Conservation (phyloP, 129 eudicot species). For the Arctium lappa region DNA sequence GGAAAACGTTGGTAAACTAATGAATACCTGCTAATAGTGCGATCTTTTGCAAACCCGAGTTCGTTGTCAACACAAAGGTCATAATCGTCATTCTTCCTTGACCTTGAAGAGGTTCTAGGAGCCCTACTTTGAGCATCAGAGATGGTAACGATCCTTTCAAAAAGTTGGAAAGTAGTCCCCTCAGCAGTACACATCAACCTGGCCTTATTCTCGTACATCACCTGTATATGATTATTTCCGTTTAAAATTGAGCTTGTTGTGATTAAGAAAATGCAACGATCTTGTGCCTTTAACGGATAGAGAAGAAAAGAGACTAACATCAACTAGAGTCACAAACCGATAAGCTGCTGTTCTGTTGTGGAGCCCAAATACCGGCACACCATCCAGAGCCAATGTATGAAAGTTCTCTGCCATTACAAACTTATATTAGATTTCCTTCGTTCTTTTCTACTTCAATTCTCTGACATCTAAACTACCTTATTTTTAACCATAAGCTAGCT, state of each 20-base stretch:
- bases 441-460: too few relatives aligned
- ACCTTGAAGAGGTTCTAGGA: slow-evolving; percentile 83
- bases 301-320: slow-evolving; percentile 60
- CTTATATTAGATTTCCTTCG: not conserved
- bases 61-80: slow-evolving; percentile 93
- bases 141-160: slow-evolving; percentile 72
- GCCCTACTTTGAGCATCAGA: slow-evolving; percentile 77
- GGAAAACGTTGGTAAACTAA: not conserved
- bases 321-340: slow-evolving; percentile 91
- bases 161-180: slow-evolving; percentile 77
- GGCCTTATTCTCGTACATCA: slow-evolving; percentile 85
- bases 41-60: slow-evolving; percentile 87
- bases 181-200: slow-evolving; percentile 83
- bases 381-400: slow-evolving; percentile 87
- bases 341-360: slow-evolving; percentile 90
- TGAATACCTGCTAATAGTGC: slow-evolving; percentile 95
- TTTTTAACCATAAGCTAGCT: too few relatives aligned
- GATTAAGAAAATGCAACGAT: not conserved
- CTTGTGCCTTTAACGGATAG: not conserved
- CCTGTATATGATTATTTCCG: slow-evolving; percentile 33
- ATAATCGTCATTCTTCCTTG: slow-evolving; percentile 68
- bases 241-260: not conserved
- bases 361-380: slow-evolving; percentile 83
- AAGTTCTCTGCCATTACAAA: slow-evolving; percentile 54
- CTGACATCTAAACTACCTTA: too few relatives aligned